Evolutionary conservation across 768 basidiomycete genomes (phyloP), one percentile per base, ranked within the genome.

Genomic region (Russula emetica): DNA sequence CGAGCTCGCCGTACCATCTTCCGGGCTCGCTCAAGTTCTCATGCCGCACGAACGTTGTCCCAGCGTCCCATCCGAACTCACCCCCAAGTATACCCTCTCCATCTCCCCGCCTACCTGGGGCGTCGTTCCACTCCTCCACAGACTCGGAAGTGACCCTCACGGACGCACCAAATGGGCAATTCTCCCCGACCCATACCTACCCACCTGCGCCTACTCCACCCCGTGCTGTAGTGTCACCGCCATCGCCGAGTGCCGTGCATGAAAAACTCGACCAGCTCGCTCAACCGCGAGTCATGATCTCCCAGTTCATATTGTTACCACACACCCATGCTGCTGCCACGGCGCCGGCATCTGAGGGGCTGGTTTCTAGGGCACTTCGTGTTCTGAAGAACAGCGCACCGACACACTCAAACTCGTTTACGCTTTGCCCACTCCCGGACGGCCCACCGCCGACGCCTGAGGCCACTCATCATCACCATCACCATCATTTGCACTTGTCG

Each of bases 11-110:
- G 1, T 72, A 74, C 60, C 68, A 73, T 57, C 58, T 69, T 24
- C 73, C 73, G 5, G 72, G 72, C 13, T 76, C 76, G 11, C 67
- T 78, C 9, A 69, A 70, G 22, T 77, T 78, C 51, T 67, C 73
- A 3, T 78, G 77, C 55, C 73, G 75, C 7, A 77, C 76, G 7
- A 71, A 69, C 30, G 60, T 61, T 30, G 66, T 70, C 2, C 34
- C 60, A 2, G n/a, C 32, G 1, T 44, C 62, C 24, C 34, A 50
- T 18, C 13, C 36, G 2, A 13, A 26, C 10, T 26, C 47, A 14
- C 14, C 47, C 8, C 61, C 60, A 22, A 45, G 34, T 14, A 60
- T 30, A 38, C 59, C 40, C 5, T 51, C 47, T 38, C 34, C 40
- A 44, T 58, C 63, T 55, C 20, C 61, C 28, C 50, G 44, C 24